Evolutionary conservation across 331 rosid species (phyloP).

Genomic region (Quercus tomentella): DNA sequence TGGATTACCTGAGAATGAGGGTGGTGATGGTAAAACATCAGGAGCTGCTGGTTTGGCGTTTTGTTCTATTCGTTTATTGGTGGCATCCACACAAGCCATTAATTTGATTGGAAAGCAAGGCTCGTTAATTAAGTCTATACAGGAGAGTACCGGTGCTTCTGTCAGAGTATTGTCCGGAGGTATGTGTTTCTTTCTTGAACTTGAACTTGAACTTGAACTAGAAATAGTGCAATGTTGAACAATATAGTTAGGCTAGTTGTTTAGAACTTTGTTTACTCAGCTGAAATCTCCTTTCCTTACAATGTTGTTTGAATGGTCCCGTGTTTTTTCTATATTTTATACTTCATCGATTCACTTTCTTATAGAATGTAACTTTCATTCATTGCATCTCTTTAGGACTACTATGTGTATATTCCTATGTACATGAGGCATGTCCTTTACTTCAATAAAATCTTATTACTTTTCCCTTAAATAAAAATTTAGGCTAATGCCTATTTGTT

Average conservation of each 20-base stretch:
- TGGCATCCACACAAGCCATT: slow-evolving; percentile 92
- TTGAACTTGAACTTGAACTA: neutral
- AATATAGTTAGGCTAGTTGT: neutral
- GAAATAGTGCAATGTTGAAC: neutral
- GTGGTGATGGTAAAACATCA: slow-evolving; percentile 25
- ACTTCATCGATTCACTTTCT: no score
- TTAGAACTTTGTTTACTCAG: no score
- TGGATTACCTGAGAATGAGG: slow-evolving; percentile 63
- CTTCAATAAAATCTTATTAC: no score
- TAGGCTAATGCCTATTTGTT: no score
- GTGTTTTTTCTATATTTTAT: no score
- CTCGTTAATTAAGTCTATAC: slow-evolving; percentile 76
- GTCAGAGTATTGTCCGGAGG: slow-evolving; percentile 82
- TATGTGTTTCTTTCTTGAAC: slow-evolving; percentile 22
- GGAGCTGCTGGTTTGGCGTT: slow-evolving; percentile 53
- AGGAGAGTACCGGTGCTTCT: slow-evolving; percentile 66
- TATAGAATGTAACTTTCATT: no score
- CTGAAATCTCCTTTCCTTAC: no score
- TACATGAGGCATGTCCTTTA: no score
- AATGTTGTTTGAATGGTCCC: no score
- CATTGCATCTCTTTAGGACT: no score
- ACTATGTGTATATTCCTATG: no score
- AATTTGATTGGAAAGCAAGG: slow-evolving; percentile 95
- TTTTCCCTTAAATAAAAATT: no score
- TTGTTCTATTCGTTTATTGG: slow-evolving; percentile 70